Evolutionary conservation across 1,284 basidiomycete genomes (phyloP), one percentile per base, ranked within the genome.

Genomic region (Microbotryomycetes sp.): DNA sequence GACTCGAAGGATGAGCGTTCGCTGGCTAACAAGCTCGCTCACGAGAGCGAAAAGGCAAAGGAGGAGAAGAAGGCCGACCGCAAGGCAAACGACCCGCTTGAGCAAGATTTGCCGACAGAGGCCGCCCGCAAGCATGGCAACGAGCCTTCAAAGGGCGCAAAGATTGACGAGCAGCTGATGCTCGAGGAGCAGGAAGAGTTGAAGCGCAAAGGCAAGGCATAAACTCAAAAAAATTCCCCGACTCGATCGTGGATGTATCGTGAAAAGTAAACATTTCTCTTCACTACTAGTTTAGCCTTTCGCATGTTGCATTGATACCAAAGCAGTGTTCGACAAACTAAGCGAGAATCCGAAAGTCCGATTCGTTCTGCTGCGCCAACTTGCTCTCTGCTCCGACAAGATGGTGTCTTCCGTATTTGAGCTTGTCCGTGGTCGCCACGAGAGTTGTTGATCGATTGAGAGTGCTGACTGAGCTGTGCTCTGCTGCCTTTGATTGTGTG

Each of bases 131-230:
- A 60, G 21, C 80, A 85, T 62, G 82, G 83, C 1, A 81, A 85
- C 72, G 77, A 84, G 67, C 84, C 85, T 0, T 81, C 80, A 0
- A 76, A 78, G 45, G 84, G 84, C 1, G 84, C 83, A 4, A 76
- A 81, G 74, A 80, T 84, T 48, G 85, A 86, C 70, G 80, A 81
- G 16, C 76, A 83, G 71, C 75, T 86, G 52, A 76, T 81, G 74
- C 65, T 64, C 2, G 81, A 82, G 59, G 82, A 84, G 35, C 77
- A 79, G 63, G 79, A 79, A 64, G 65, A 75, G 54, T 68, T 84
- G 57, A 75, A 70, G 71, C 75, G 76, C 66, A 85, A 83, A 74
- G 78, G 78, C 46, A 79, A 76, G 72, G 62, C 62, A 54, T 64
- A 56, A 56, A 51, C 5, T 51, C 18, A 18, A n/a, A n/a, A n/a